Base-by-base conservation (phyloP, 352 stramenopile genomes). In the Phytophthora aleatoria region DNA sequence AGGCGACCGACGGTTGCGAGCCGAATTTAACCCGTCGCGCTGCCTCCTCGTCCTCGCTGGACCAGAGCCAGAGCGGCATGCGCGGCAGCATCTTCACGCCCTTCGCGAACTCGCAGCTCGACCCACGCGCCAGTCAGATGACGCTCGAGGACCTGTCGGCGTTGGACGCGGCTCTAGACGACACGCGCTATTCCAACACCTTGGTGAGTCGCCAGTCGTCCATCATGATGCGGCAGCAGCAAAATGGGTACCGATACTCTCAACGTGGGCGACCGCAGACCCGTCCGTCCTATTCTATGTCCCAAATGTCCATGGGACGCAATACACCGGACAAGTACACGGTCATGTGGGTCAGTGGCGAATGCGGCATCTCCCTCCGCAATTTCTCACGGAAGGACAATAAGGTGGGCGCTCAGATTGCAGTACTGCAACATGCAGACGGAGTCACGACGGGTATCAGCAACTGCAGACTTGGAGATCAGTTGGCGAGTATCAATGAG, bases 321-420 rank as follows among this genome's bases (percentile, higher is more conserved):
- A 48, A 60, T 11, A 58, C 10, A 13, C 47, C 20, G 10, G 42
- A 54, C 69, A 57, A 83, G 45, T 95, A 93, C 58, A 79, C 79
- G 13, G 86, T 93, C 50, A 90, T 89, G 62, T 95, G 84, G 84
- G 79, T 90, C 8, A 90, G 80, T 50, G 86, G 86, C 39, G 86
- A 95, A 64, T 91, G 85, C 51, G 86, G 86, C 49, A 95, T 95
- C 68, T 92, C 86, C 48, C 64, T 95, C 36, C 85, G 84, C 61
- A 92, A 93, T 57, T 93, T 92, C 59, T 89, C 84, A 3, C 50
- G 48, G 26, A 74, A 68, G 28, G 67, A 79, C 42, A 81, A 83
- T 67, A 90, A 90, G 49, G 79, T 90, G 15, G 86, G 86, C 12
- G 84, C 85, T 8, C 86, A 95, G 57, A 91, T 95, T 38, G 85